Base-by-base conservation (phyloP, 805 yeast species). In the Limtongia smithiae region DNA sequence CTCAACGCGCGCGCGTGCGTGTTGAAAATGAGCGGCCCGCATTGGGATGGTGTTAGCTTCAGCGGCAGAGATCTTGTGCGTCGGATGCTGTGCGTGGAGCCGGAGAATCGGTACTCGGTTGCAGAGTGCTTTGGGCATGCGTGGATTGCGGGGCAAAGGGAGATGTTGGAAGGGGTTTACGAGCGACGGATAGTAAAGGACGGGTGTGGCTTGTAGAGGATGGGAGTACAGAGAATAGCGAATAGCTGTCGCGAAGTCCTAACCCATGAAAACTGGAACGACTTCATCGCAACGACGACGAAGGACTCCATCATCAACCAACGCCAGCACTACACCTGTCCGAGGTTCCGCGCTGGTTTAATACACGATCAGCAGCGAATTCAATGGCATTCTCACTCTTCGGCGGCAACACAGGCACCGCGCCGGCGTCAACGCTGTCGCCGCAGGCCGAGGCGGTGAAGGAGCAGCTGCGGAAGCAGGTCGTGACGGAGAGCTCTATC, bases 401-500 rank as follows among this genome's bases (percentile, higher is more conserved):
- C 24, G 52, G 52, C 15, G 37, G 36, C 8, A 27, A 30, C 24
- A 27, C 24, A 21, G 34, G 20, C 20, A 17, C 24, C 8, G 22
- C 34, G 18, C n/a, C 43, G 30, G 8, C 25, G n/a, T 14, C 22
- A 9, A n/a, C 40, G 22, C 11, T 21, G 8, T 18, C 25, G 17
- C n/a, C 36, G 37, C 12, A 25, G 34, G 14, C 75, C 5, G 71
- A 73, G 44, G 74, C 77, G 55, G 60, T 82, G 51, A 82, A 83
- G 62, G 76, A 77, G 24, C 78, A 81, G 62, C 68, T 88, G 46
- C 83, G 85, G 66, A 71, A 74, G 17, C 86, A 83, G 63, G 81
- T 90, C 48, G 74, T 82, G 36, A 85, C 81, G 65, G 97, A 90
- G 64, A 72, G 90, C 55, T 96, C 96, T 1, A 78, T 87, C n/a